A percentile compares a stretch with the other conserved stretches of the same genome.
phyloP scores from a whole-genome alignment of 371 early-diverging fungal species.

The Mortierella sp. region DNA sequence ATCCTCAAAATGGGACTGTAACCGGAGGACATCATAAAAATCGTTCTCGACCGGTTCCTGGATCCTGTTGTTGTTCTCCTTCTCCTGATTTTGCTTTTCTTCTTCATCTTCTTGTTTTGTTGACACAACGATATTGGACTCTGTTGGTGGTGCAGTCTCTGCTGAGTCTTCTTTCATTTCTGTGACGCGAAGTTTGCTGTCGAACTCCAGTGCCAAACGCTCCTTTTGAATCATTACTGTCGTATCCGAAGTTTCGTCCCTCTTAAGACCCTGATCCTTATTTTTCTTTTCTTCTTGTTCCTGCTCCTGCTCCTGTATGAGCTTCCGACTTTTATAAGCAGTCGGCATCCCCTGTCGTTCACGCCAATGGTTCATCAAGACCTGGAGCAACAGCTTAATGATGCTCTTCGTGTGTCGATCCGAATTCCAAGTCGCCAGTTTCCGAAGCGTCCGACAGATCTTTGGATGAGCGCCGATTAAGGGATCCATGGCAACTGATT shows the following conservation, averaged over 20 bases:
- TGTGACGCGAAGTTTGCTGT: no score
- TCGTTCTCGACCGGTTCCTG: constrained; percentile 50
- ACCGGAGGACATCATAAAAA: constrained; percentile 45
- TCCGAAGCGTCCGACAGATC: constrained; percentile 35
- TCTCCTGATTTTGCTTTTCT: background rate
- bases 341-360: constrained; percentile 44
- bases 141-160: background rate
- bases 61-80: background rate
- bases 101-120: background rate
- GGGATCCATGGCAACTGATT: constrained; percentile 44
- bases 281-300: background rate
- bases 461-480: constrained; percentile 24
- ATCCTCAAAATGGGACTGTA: constrained; percentile 50
- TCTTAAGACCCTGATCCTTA: no score
- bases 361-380: constrained; percentile 46
- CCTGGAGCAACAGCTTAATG: constrained; percentile 43
- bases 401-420: constrained; percentile 55
- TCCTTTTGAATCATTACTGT: no score
- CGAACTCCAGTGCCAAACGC: no score
- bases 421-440: constrained; percentile 50
- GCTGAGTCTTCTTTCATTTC: no score
- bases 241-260: no score
- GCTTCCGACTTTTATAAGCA: constrained; percentile 14
- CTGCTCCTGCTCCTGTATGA: background rate
- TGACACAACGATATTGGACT: background rate